A percentile compares a stretch with the other conserved stretches of the same genome.
These are phyloP conservation scores for Candida buenavistaensis DNA, from an alignment of 1,139 yeast genomes.

Conservation along the genomic window DNA sequence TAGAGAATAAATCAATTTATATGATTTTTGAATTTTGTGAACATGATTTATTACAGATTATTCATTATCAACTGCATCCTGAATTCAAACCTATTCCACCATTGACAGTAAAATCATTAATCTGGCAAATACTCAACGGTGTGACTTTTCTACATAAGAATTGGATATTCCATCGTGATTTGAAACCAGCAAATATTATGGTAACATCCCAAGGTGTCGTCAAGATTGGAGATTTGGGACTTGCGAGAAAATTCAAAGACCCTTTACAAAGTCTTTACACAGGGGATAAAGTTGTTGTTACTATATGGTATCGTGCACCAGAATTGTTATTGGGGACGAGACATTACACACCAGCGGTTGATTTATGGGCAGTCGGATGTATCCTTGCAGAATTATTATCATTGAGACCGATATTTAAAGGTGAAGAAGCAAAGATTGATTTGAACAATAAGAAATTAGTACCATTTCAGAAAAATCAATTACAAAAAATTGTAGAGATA, in stretches of 20 bases:
- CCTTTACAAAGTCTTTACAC: conserved; percentile 87
- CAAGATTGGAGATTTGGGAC: conserved; percentile 93
- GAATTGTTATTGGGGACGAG: conserved; percentile 87
- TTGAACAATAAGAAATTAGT: conserved; percentile 75
- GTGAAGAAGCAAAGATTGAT: conserved; percentile 96
- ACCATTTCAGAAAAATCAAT: conserved; percentile 91
- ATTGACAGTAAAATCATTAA: conserved; percentile 72
- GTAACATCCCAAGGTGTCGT: conserved; percentile 86
- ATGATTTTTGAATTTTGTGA: conserved; percentile 97
- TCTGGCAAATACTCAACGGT: conserved; percentile 92
- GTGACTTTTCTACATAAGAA: conserved; percentile 89
- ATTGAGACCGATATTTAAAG: conserved; percentile 89
- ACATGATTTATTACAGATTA: conserved; percentile 89
- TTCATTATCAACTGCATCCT: conserved; percentile 92
- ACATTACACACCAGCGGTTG: conserved; percentile 94
- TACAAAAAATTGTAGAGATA: conserved; percentile 85
- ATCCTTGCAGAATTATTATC: conserved; percentile 89
- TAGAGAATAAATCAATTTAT: conserved; percentile 88
- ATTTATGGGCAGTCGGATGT: conserved; percentile 97
- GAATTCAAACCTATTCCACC: conserved; percentile 78
- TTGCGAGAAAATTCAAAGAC: conserved; percentile 87
- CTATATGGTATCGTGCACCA: conserved; percentile 98
- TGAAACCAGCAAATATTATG: conserved; percentile 98
- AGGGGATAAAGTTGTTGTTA: conserved; percentile 96
- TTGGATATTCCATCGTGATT: conserved; percentile 94